Evolutionary conservation across 345 rosid species (phyloP).

Genomic region (Salix arbutifolia): DNA sequence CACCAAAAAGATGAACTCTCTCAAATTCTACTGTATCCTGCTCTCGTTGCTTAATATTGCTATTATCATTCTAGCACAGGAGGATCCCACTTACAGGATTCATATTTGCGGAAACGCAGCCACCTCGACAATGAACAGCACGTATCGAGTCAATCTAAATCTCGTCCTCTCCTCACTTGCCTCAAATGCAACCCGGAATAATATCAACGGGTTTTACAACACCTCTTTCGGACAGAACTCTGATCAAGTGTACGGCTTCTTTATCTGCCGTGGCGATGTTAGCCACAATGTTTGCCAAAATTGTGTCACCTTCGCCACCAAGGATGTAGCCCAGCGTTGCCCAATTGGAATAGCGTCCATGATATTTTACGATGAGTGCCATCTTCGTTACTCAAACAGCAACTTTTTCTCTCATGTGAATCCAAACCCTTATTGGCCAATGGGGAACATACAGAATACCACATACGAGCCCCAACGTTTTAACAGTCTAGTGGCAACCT

Average conservation of each 20-base stretch:
- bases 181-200: not conserved
- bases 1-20: not conserved
- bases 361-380: constrained; percentile 42
- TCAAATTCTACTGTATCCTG: not conserved
- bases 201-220: constrained; percentile 2
- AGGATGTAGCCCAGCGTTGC: constrained; percentile 20
- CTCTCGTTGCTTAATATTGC: not conserved
- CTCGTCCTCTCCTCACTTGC: constrained; percentile 11
- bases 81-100: not conserved
- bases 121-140: not conserved
- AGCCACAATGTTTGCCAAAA: constrained; percentile 16
- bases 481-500: not conserved
- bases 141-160: constrained; percentile 8
- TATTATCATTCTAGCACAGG: not conserved
- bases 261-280: constrained; percentile 20
- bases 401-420: constrained; percentile 21
- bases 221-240: not conserved
- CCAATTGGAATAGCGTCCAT: constrained; percentile 24
- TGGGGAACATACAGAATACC: not conserved
- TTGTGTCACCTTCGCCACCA: constrained; percentile 31
- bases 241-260: constrained; percentile 8
- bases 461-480: constrained; percentile 9
- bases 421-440: accelerated
- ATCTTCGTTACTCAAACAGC: constrained; percentile 43
- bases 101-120: not conserved